These are phyloP conservation scores for Apiotrichum mycotoxinovorans DNA, from an alignment of 1,284 basidiomycete species.

Conservation along the genomic window DNA sequence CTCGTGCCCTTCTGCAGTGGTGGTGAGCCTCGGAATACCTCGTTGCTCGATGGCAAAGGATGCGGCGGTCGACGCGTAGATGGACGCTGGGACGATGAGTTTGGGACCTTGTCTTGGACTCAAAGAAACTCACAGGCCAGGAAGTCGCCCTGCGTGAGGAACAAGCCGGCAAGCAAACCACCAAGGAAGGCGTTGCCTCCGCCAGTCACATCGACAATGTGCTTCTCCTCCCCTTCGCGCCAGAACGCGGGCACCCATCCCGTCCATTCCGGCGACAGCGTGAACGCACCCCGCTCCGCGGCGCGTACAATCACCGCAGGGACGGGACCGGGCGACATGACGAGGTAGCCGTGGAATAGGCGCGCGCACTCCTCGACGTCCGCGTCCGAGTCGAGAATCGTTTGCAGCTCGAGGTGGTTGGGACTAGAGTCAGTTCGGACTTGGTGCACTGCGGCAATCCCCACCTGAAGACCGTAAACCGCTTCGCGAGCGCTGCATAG, in stretches of 20 bases:
- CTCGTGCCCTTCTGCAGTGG: constrained; percentile 26
- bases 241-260: constrained; percentile 78
- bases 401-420: constrained; percentile 53
- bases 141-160: constrained; percentile 59
- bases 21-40: constrained; percentile 59
- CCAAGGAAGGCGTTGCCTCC: constrained; percentile 86
- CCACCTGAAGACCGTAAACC: constrained; percentile 36
- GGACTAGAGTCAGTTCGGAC: constrained; percentile 36
- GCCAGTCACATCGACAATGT: constrained; percentile 73
- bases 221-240: constrained; percentile 49
- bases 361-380: constrained; percentile 13
- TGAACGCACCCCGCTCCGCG: constrained; percentile 71
- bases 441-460: no score
- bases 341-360: constrained; percentile 11
- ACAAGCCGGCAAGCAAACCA: constrained; percentile 70
- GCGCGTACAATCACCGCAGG: constrained; percentile 65
- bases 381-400: constrained; percentile 46
- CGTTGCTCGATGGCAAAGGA: constrained; percentile 79
- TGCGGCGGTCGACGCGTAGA: constrained; percentile 72
- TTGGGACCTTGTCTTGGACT: background rate
- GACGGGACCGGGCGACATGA: constrained; percentile 49
- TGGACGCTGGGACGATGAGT: constrained; percentile 54
- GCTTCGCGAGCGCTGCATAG: constrained; percentile 18
- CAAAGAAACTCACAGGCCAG: constrained; percentile 57
- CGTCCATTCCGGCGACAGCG: constrained; percentile 43